Evolutionary conservation across 768 basidiomycete species (phyloP), one percentile per base, ranked within the genome.

Genomic region (Suillus placidus): DNA sequence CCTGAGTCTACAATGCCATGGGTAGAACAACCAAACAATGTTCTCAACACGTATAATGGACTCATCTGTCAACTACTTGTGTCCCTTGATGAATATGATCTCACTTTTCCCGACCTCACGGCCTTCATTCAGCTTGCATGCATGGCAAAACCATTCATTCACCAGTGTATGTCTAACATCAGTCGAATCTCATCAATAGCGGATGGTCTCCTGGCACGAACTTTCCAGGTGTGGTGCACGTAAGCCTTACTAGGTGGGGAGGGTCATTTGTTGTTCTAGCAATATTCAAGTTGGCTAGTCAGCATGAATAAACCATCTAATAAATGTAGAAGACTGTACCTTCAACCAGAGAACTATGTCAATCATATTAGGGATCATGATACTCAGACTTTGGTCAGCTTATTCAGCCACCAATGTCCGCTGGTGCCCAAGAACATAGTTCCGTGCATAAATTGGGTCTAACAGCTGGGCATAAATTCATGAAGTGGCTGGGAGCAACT

Each of bases 61-160:
- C 20, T n/a, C n/a, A 45, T 45, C 20, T 0, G 9, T 45, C 43
- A 45, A 9, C 4, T 45, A 10, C 43, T 45, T 45, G 20, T 3
- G 4, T 4, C 43, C 43, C 8, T 45, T 1, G 3, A 45, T n/a
- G 9, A 1, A 20, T 45, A 8, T n/a, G 9, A 18, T 54, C 52
- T 54, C 52, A 54, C 52, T 12, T 54, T 54, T 32, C 16, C 16
- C 1, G 52, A 54, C 32, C 52, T 54, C 52, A 54, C 5, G 5
- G 52, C 61, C 30, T 64, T 58, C 42, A 4, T 64, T 43, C 8
- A n/a, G 23, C 54, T 64, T 43, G 54, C 10, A 16, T 64, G 63
- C 63, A 64, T 64, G 37, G 54, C 42, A 5, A 55, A 43, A 56
- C 54, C 55, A 26, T 55, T 45, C 47, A 63, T 63, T 51, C 51